A percentile compares a stretch with the other conserved stretches of the same genome.
Evolutionary conservation across 1,284 basidiomycete genomes (phyloP).

Genomic region (Heterobasidion annosum): DNA sequence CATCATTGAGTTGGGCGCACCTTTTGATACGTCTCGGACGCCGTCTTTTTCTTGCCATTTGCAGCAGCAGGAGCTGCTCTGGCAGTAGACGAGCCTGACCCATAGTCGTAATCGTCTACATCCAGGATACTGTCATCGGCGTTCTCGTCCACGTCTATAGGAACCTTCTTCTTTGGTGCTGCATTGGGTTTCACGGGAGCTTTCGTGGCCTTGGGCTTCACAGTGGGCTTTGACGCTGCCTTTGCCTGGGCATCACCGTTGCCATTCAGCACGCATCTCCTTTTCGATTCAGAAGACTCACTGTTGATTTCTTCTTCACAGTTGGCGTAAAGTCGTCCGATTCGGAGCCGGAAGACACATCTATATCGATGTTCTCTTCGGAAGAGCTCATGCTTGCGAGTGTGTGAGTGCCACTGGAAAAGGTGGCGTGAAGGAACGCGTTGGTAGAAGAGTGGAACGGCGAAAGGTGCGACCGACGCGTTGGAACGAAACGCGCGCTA

Average conservation of each 20-base stretch:
- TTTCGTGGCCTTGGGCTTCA: conserved; percentile 28
- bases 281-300: background rate
- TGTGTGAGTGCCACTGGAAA: background rate
- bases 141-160: conserved; percentile 33
- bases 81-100: conserved; percentile 23
- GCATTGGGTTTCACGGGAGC: conserved; percentile 30
- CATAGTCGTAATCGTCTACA: conserved; percentile 36
- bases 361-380: conserved; percentile 56
- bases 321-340: conserved; percentile 58
- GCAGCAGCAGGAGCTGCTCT: conserved; percentile 22
- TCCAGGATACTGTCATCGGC: conserved; percentile 24
- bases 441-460: background rate
- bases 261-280: background rate
- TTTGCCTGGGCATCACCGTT: conserved; percentile 20
- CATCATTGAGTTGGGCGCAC: conserved; percentile 29
- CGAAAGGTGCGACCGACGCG: background rate
- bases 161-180: conserved; percentile 61
- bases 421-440: background rate
- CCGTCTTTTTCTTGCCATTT: conserved; percentile 68
- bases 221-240: conserved; percentile 26
- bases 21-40: conserved; percentile 91
- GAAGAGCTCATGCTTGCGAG: conserved; percentile 44
- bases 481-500: background rate
- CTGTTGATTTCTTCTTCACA: conserved; percentile 41
- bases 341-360: conserved; percentile 47